phyloP scores from a whole-genome alignment of 1,139 yeast species.

The Casaregolazyma lundiana region DNA sequence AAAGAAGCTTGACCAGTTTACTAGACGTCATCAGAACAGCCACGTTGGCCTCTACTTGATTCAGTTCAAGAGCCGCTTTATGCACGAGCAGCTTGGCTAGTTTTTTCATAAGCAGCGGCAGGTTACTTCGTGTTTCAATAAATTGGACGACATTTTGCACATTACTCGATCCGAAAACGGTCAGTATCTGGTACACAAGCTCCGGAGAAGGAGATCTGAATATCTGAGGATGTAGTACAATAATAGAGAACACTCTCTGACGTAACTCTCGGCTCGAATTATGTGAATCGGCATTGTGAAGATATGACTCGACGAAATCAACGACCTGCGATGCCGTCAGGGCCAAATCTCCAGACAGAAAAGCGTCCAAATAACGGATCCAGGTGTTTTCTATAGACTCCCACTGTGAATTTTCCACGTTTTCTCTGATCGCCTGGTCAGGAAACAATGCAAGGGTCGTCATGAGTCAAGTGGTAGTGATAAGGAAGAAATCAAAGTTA shows the following conservation, averaged over 20 bases:
- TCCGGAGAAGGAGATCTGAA: constrained; percentile 24
- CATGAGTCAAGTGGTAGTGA: neutral
- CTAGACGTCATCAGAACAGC: constrained; percentile 15
- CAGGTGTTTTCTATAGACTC: constrained; percentile 16
- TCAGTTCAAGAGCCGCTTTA: constrained; percentile 11
- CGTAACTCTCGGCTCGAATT: constrained; percentile 11
- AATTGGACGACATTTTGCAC: constrained; percentile 17
- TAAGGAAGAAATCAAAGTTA: neutral
- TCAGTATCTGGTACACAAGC: constrained; percentile 29
- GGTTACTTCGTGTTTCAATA: constrained; percentile 16
- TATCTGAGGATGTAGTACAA: constrained; percentile 4
- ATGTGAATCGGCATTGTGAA: constrained; percentile 10
- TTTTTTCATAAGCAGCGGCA: constrained; percentile 18
- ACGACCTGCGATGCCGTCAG: constrained; percentile 4
- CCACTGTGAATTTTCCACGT: constrained; percentile 18
- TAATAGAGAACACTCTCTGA: constrained; percentile 13
- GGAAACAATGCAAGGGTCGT: constrained; percentile 16
- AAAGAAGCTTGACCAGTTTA: constrained; percentile 15
- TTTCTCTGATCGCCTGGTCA: constrained; percentile 14
- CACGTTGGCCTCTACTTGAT: constrained; percentile 11
- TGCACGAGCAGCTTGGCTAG: constrained; percentile 19
- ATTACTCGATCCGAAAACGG: constrained; percentile 27
- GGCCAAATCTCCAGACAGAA: constrained; percentile 8
- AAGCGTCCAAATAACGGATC: constrained; percentile 14
- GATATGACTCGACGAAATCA: constrained; percentile 13